phyloP scores from a whole-genome alignment of 2,329 filamentous ascomycete genomes.

The Blastomyces gilchristii region DNA sequence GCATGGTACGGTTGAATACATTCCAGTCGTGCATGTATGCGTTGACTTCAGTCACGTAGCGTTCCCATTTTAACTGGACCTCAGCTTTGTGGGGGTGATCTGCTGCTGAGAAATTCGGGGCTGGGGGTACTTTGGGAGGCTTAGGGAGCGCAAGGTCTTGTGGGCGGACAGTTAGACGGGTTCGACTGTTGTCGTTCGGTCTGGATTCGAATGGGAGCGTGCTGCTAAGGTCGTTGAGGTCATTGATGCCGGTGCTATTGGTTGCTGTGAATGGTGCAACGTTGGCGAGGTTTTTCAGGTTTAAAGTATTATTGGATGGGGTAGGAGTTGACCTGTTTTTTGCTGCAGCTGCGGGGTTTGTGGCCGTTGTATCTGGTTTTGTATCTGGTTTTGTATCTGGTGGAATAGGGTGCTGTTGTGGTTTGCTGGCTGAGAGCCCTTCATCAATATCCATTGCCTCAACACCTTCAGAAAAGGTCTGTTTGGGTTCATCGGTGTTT shows the following conservation, averaged over 20 bases:
- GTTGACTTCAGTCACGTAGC: constrained; percentile 45
- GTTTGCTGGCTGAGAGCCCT: constrained; percentile 19
- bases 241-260: constrained; percentile 41
- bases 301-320: constrained; percentile 20
- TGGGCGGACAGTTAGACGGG: constrained; percentile 26
- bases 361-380: constrained; percentile 12
- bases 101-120: constrained; percentile 19
- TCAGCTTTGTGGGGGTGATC: constrained; percentile 26
- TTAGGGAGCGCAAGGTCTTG: constrained; percentile 40
- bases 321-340: constrained; percentile 7
- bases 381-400: constrained; percentile 1
- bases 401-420: neutral
- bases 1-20: constrained; percentile 45
- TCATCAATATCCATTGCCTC: constrained; percentile 42
- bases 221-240: constrained; percentile 43
- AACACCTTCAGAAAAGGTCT: constrained; percentile 16
- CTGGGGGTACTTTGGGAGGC: constrained; percentile 42
- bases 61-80: constrained; percentile 40
- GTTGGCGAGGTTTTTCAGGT: constrained; percentile 42
- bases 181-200: constrained; percentile 29
- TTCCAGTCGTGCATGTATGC: constrained; percentile 49
- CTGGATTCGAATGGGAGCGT: constrained; percentile 51
- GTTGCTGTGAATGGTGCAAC: constrained; percentile 41
- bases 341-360: neutral
- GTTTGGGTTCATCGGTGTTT: constrained; percentile 16